These are phyloP conservation scores for Colletotrichum sp. DNA, from an alignment of 2,329 filamentous ascomycete genomes.

Conservation along the genomic window DNA sequence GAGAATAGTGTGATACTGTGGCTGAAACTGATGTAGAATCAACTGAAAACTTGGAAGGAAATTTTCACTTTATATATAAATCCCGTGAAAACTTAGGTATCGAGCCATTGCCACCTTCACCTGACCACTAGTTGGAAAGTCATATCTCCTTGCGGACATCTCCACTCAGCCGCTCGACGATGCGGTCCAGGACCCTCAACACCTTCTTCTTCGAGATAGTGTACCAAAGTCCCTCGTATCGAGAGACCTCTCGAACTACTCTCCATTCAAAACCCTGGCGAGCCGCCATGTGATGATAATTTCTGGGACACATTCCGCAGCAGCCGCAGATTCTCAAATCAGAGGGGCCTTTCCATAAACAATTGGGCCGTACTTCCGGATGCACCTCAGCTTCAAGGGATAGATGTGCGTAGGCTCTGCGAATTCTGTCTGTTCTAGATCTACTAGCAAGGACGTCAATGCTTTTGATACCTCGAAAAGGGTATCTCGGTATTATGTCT, in stretches of 20 bases:
- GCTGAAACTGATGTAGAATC: background rate
- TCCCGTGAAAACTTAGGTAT: background rate
- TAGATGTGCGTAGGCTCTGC: background rate
- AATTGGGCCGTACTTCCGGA: background rate
- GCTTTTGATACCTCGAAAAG: background rate
- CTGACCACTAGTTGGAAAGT: background rate
- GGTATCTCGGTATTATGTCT: background rate
- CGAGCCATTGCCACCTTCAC: background rate
- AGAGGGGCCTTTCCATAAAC: background rate
- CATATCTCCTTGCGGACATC: background rate
- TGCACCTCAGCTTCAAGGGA: background rate
- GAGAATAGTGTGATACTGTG: background rate
- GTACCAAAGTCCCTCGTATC: background rate
- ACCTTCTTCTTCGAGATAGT: background rate
- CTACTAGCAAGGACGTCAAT: background rate
- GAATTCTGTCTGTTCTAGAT: background rate
- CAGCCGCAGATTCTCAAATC: background rate
- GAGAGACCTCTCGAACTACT: background rate
- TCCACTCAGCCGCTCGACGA: background rate
- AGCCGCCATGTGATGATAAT: background rate
- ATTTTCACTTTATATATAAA: background rate
- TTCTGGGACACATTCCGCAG: background rate
- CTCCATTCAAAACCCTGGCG: background rate
- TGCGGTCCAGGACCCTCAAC: background rate
- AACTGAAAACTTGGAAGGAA: background rate